Evolutionary conservation across 1,284 basidiomycete species (phyloP), one percentile per base, ranked within the genome.

Genomic region (Polyporus tsugae): DNA sequence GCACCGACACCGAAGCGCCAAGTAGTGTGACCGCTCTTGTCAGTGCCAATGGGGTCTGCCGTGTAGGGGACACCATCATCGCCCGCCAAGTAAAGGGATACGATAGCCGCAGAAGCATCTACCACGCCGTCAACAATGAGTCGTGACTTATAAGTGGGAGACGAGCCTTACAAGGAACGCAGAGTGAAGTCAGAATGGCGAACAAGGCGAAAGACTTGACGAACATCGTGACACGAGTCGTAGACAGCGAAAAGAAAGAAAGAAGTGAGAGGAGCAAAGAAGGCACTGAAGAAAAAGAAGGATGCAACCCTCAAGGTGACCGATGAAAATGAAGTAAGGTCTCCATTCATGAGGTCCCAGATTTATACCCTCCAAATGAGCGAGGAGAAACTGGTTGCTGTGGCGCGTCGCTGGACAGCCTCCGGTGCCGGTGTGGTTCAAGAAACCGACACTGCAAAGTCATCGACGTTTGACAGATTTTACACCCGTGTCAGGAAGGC

Each of bases 1-100:
- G 75, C 74, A 5, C 81, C 84, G 52, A 81, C 76, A 6, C 79
- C 70, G 59, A 84, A 65, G 44, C 72, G 75, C 76, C 80, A 85
- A 29, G 84, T 83, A 13, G 84, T 85, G 44, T 76, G 75, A 9
- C 62, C 62, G 49, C 49, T 63, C 10, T 52, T n/a, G 62, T 63
- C 62, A 5, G 36, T 39, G 35, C 62, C 62, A 13, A 55, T 19
- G 13, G 52, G 52, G 15, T 55, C 62, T 17, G 44, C 46, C 6
- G 29, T 46, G 44, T 11, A 19, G 36, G 44, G 46, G 33, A 11
- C 17, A 19, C 17, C 46, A 11, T 11, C 5, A 9, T 38, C 22
- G n/a, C 17, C 59, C 10, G 62, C 36, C 17, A 63, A 2, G 22
- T 52, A 63, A 1, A 63, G 62, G 13, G 62, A 63, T 1, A 53